These are phyloP conservation scores for Nemania sp. DNA, from an alignment of 2,329 filamentous ascomycete species.

Conservation along the genomic window DNA sequence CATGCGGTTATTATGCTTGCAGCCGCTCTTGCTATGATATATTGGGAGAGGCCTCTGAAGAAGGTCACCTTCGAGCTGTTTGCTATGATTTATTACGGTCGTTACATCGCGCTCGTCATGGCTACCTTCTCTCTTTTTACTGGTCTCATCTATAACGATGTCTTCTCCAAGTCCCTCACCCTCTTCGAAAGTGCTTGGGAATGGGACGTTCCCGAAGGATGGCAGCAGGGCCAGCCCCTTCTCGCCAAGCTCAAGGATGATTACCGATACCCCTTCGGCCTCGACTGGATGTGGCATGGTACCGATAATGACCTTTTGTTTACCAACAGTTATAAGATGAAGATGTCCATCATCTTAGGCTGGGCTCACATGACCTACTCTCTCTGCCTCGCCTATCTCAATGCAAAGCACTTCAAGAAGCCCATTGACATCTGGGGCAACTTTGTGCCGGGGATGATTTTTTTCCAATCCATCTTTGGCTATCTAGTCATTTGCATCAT, in stretches of 20 bases:
- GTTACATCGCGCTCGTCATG: conserved; percentile 99
- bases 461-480: conserved; percentile 99
- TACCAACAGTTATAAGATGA: conserved; percentile 99
- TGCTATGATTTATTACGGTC: conserved; percentile 98
- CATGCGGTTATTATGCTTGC: conserved; percentile 90
- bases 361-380: conserved; percentile 99
- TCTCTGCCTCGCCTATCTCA: conserved; percentile 90
- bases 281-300: conserved; percentile 97
- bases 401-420: conserved; percentile 93
- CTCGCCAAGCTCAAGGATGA: conserved; percentile 73
- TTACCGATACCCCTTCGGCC: conserved; percentile 93
- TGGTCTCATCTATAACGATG: conserved; percentile 96
- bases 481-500: conserved; percentile 94
- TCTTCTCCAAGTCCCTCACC: conserved; percentile 93
- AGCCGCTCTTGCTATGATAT: conserved; percentile 91
- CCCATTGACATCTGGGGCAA: conserved; percentile 97
- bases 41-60: conserved; percentile 92
- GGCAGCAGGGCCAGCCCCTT: conserved; percentile 73
- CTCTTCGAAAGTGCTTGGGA: conserved; percentile 92
- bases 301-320: conserved; percentile 96
- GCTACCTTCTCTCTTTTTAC: conserved; percentile 97
- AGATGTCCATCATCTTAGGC: conserved; percentile 96
- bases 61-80: conserved; percentile 95
- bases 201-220: conserved; percentile 76
- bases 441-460: conserved; percentile 98